Percentiles rank a stretch among this genome's conserved stretches.
These are phyloP conservation scores for Pseudonectria foliicola DNA, from an alignment of 2,329 filamentous ascomycete species.

Conservation along the genomic window DNA sequence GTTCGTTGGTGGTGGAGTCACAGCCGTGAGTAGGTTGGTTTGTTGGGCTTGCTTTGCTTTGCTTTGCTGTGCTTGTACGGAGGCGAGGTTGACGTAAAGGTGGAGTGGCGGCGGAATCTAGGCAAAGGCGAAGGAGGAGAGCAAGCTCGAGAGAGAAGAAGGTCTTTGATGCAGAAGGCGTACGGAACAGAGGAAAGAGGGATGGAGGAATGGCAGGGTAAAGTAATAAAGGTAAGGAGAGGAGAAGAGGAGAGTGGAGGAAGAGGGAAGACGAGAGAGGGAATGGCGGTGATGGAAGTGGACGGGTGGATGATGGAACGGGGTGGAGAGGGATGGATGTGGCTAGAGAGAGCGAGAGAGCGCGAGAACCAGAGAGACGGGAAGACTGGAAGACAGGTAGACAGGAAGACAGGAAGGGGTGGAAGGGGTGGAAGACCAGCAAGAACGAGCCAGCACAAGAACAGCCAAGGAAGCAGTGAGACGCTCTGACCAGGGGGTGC, in stretches of 20 bases:
- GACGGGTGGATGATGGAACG: slow-evolving; percentile 27
- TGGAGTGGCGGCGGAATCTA: slow-evolving; percentile 19
- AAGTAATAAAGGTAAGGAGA: slow-evolving; percentile 27
- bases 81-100: slow-evolving; percentile 1
- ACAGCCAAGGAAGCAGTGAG: too few relatives aligned
- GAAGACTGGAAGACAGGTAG: slow-evolving; percentile 5
- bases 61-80: slow-evolving; percentile 5
- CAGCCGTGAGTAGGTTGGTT: slow-evolving; percentile 9
- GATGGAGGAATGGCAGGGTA: slow-evolving; percentile 24
- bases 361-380: slow-evolving; percentile 9
- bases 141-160: slow-evolving; percentile 31
- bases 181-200: slow-evolving; percentile 25
- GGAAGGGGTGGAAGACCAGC: too few relatives aligned
- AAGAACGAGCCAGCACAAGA: too few relatives aligned
- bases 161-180: slow-evolving; percentile 27
- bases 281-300: slow-evolving; percentile 25
- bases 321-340: slow-evolving; percentile 27
- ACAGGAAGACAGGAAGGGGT: neutral
- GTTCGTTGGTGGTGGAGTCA: slow-evolving; percentile 15
- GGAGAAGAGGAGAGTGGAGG: slow-evolving; percentile 25
- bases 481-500: too few relatives aligned
- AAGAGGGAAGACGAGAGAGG: slow-evolving; percentile 24
- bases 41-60: slow-evolving; percentile 19
- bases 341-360: slow-evolving; percentile 23
- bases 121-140: slow-evolving; percentile 11